Conservation (phyloP, 805 yeast species). For the Kodamaea laetipori region DNA sequence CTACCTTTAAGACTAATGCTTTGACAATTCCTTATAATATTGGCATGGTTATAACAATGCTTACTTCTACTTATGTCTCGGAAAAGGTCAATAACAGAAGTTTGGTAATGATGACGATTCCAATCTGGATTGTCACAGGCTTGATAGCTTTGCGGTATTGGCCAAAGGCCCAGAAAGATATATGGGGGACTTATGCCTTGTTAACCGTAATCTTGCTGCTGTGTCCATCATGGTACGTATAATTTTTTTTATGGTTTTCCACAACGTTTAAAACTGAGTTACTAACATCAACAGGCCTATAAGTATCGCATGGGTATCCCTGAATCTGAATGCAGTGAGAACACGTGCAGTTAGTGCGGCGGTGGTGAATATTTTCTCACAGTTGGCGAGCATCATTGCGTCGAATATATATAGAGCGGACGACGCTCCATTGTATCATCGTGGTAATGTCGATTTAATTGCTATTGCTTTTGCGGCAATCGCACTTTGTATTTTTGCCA, state of each 20-base stretch:
- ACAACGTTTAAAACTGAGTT: too few relatives aligned
- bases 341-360: conserved; percentile 70
- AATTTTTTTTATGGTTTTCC: too few relatives aligned
- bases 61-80: conserved; percentile 25
- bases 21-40: conserved; percentile 53
- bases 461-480: conserved; percentile 39
- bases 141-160: conserved; percentile 38
- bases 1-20: conserved; percentile 53
- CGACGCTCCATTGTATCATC: conserved; percentile 61
- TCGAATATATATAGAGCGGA: conserved; percentile 57
- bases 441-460: conserved; percentile 54
- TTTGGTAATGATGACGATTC: conserved; percentile 12
- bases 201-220: conserved; percentile 41
- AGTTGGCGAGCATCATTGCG: conserved; percentile 56
- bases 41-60: conserved; percentile 23
- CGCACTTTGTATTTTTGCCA: conserved; percentile 31
- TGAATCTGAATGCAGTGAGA: conserved; percentile 61
- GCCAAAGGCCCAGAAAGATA: conserved; percentile 42
- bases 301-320: conserved; percentile 61
- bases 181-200: conserved; percentile 48
- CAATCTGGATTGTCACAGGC: conserved; percentile 24
- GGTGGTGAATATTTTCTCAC: conserved; percentile 64
- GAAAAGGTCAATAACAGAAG: conserved; percentile 27
- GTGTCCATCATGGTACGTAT: conserved; percentile 55
- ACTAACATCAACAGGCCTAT: too few relatives aligned